phyloP scores from a whole-genome alignment of 2,329 filamentous ascomycete genomes.

The Penicillium sp. region DNA sequence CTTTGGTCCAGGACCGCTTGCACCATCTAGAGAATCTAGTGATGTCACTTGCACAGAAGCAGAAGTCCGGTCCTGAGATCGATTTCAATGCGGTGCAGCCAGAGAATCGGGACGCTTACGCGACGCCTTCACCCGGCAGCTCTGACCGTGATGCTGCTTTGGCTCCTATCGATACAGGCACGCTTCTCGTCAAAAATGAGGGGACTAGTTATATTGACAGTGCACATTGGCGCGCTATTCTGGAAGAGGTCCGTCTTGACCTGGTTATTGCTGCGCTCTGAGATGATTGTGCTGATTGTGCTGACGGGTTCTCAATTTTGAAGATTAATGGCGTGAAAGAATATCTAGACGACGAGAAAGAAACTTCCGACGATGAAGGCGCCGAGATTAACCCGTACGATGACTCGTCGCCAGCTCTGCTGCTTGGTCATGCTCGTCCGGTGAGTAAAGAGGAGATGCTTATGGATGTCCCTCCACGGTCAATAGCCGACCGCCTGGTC shows the following conservation, averaged over 20 bases:
- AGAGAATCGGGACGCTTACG: conserved; percentile 7
- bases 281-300: conserved; percentile 6
- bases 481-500: conserved; percentile 34
- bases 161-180: conserved; percentile 28
- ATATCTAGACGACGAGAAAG: conserved; percentile 25
- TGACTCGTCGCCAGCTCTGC: conserved; percentile 26
- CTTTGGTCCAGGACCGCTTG: conserved; percentile 35
- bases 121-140: conserved; percentile 11
- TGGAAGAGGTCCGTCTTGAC: conserved; percentile 33
- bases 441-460: conserved; percentile 34
- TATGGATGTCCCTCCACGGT: conserved; percentile 30
- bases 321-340: conserved; percentile 38
- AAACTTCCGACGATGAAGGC: conserved; percentile 26
- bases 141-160: conserved; percentile 12
- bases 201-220: conserved; percentile 38
- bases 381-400: conserved; percentile 20
- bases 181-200: conserved; percentile 30
- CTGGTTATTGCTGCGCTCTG: background rate
- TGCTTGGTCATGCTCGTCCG: conserved; percentile 28
- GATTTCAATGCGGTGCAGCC: conserved; percentile 12
- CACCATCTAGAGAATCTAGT: conserved; percentile 40
- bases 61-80: conserved; percentile 11
- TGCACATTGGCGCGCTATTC: conserved; percentile 38
- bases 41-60: conserved; percentile 34
- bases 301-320: conserved; percentile 3